Evolutionary conservation across 345 rosid species (phyloP).

Genomic region (Hypericum perforatum): DNA sequence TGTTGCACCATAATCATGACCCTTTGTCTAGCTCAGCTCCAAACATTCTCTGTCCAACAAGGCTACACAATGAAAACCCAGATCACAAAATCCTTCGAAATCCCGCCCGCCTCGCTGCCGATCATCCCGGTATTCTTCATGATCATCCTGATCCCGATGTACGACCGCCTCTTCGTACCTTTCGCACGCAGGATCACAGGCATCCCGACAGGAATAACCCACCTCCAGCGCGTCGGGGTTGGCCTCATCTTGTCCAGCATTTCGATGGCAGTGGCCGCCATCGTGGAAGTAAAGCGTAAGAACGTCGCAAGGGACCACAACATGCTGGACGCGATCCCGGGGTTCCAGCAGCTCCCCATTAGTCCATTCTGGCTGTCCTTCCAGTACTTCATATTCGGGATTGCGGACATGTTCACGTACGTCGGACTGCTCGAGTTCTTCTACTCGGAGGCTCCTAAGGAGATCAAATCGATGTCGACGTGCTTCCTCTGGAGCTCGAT

Average conservation of each 20-base stretch:
- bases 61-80: conserved; percentile 36
- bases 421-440: conserved; percentile 51
- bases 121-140: conserved; percentile 36
- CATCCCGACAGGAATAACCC: conserved; percentile 36
- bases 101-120: conserved; percentile 51
- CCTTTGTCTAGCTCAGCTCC: conserved; percentile 23
- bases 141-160: conserved; percentile 31
- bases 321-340: conserved; percentile 40
- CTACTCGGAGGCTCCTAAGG: conserved; percentile 48
- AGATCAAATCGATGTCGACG: conserved; percentile 32
- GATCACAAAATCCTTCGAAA: conserved; percentile 23
- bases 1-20: conserved; percentile 57
- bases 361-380: conserved; percentile 43
- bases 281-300: conserved; percentile 43
- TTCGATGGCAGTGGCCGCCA: conserved; percentile 39
- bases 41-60: conserved; percentile 9
- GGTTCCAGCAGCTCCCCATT: conserved; percentile 36
- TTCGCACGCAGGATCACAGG: conserved; percentile 36
- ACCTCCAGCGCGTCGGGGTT: conserved; percentile 49
- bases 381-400: conserved; percentile 50
- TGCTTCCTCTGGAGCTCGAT: conserved; percentile 49
- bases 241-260: conserved; percentile 38
- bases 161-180: conserved; percentile 39
- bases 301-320: conserved; percentile 31
- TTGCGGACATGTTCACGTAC: conserved; percentile 45